A percentile compares a stretch with the other conserved stretches of the same genome.
Conservation (phyloP, 108 stramenopile species). For the Nitzschia putrida region DNA sequence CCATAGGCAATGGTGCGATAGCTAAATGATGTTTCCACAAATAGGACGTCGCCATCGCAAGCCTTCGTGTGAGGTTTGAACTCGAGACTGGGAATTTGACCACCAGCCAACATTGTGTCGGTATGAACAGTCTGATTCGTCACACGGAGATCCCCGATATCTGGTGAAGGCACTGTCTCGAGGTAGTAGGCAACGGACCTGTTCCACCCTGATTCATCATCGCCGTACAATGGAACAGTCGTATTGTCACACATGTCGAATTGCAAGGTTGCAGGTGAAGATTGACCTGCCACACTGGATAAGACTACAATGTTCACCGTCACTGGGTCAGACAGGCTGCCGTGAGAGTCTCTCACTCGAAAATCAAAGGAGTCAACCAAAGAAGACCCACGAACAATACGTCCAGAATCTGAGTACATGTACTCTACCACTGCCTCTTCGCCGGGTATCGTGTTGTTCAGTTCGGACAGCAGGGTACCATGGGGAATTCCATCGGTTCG, state of each 20-base stretch:
- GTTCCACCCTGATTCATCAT: slow-evolving; percentile 28
- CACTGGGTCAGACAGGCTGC: slow-evolving; percentile 38
- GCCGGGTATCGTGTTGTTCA: slow-evolving; percentile 29
- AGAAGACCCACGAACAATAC: slow-evolving; percentile 4
- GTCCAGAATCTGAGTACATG: slow-evolving; percentile 15
- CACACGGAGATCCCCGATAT: slow-evolving; percentile 1
- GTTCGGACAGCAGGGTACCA: slow-evolving; percentile 31
- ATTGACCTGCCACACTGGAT: slow-evolving; percentile 13
- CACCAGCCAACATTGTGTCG: not conserved
- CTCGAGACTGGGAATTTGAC: not conserved
- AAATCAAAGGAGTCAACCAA: slow-evolving; percentile 40
- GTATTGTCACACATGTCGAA: not conserved
- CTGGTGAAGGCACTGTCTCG: slow-evolving; percentile 15
- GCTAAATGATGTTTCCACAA: slow-evolving; percentile 13
- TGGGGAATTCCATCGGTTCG: slow-evolving; percentile 34
- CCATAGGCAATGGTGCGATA: slow-evolving; percentile 37
- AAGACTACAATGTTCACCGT: slow-evolving; percentile 27
- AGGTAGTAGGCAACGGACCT: slow-evolving; percentile 27
- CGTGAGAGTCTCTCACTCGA: slow-evolving; percentile 40
- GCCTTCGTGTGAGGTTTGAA: slow-evolving; percentile 3
- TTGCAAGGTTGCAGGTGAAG: not conserved
- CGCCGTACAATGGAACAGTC: not conserved
- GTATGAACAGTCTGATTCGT: not conserved
- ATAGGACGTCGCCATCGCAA: slow-evolving; percentile 5
- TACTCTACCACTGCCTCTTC: slow-evolving; percentile 26